These are phyloP conservation scores for Ceratobasidium sp. DNA, from an alignment of 1,284 basidiomycete genomes.

Conservation along the genomic window DNA sequence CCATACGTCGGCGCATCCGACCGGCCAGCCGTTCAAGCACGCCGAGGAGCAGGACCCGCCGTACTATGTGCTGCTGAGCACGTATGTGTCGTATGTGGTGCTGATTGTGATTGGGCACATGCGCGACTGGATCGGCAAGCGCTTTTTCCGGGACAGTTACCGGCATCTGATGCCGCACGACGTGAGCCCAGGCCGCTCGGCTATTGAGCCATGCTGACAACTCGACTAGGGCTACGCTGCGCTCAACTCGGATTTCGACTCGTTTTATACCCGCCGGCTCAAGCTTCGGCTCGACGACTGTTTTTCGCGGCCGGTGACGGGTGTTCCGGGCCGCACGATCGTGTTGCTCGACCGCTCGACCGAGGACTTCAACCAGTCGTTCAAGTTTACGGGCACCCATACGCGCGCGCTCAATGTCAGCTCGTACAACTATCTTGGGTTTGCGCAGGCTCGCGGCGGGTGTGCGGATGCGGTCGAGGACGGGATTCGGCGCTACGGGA, in stretches of 20 bases:
- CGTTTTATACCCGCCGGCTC: conserved; percentile 96
- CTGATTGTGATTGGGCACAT: conserved; percentile 92
- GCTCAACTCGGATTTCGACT: conserved; percentile 98
- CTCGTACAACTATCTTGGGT: conserved; percentile 99
- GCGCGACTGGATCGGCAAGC: conserved; percentile 95
- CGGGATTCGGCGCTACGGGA: conserved; percentile 79
- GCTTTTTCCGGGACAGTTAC: conserved; percentile 77
- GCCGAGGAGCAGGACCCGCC: conserved; percentile 83
- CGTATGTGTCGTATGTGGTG: conserved; percentile 90
- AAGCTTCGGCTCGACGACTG: conserved; percentile 96
- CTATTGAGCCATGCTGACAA: conserved; percentile 28
- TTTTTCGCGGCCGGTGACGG: conserved; percentile 93
- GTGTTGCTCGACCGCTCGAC: conserved; percentile 86
- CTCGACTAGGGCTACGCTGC: conserved; percentile 87
- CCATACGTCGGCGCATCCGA: conserved; percentile 70
- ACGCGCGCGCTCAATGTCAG: conserved; percentile 96
- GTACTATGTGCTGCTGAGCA: conserved; percentile 91
- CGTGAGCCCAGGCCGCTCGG: conserved; percentile 66
- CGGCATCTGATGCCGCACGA: conserved; percentile 83
- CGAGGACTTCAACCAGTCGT: conserved; percentile 83
- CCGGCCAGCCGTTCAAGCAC: conserved; percentile 63
- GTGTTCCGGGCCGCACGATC: conserved; percentile 95
- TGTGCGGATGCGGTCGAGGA: conserved; percentile 95
- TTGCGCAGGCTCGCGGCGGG: conserved; percentile 92
- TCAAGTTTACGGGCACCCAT: conserved; percentile 79